Conservation (phyloP, 2,329 filamentous ascomycete species). For the Achaetomium macrosporum region DNA sequence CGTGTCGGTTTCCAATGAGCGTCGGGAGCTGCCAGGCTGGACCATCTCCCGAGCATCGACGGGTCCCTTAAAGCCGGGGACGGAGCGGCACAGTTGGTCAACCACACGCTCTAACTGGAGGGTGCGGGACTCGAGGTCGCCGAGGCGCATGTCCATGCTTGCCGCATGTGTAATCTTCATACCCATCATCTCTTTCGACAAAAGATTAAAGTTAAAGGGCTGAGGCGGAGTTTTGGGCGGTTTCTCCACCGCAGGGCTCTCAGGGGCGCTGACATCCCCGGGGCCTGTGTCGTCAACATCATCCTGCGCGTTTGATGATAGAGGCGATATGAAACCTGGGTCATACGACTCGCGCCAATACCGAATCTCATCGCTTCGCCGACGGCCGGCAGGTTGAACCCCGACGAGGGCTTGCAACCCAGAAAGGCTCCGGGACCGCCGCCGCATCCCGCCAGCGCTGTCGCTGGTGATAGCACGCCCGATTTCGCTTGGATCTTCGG, state of each 20-base stretch:
- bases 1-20: conserved; percentile 33
- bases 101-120: conserved; percentile 49
- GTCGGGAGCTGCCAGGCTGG: conserved; percentile 33
- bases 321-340: conserved; percentile 44
- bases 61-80: conserved; percentile 34
- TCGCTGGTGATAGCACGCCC: conserved; percentile 59
- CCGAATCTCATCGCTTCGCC: conserved; percentile 58
- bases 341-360: conserved; percentile 59
- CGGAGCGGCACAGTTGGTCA: conserved; percentile 43
- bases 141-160: conserved; percentile 48
- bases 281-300: conserved; percentile 29
- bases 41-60: conserved; percentile 27
- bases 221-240: conserved; percentile 38
- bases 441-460: conserved; percentile 34
- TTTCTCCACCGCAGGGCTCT: conserved; percentile 29
- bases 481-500: conserved; percentile 48
- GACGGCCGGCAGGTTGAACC: conserved; percentile 32
- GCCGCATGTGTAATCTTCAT: conserved; percentile 55
- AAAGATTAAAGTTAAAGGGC: conserved; percentile 50
- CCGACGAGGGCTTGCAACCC: conserved; percentile 42
- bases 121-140: conserved; percentile 46
- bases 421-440: conserved; percentile 55
- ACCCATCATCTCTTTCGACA: conserved; percentile 43
- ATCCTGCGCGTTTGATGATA: conserved; percentile 37
- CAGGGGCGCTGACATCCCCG: conserved; percentile 29